Conservation (phyloP, 345 rosid species). For the Acer negundo region DNA sequence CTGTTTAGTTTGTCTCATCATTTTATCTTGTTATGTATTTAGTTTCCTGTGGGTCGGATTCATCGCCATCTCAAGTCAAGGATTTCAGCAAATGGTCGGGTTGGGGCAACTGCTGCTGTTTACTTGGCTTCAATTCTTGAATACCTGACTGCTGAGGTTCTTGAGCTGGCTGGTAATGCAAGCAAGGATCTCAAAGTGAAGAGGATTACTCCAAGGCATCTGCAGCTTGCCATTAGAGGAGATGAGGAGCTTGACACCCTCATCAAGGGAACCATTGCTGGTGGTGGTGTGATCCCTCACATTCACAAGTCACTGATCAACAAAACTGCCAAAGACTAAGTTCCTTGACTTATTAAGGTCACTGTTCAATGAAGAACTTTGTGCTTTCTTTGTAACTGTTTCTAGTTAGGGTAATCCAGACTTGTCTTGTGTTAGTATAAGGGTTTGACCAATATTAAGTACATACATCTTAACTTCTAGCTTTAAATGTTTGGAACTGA, state of each 20-base stretch:
- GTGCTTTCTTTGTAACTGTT: slow-evolving; percentile 15
- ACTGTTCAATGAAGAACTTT: not conserved
- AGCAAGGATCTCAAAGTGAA: slow-evolving; percentile 79
- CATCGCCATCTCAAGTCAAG: slow-evolving; percentile 70
- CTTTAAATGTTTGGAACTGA: slow-evolving; percentile 13
- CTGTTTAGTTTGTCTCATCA: not conserved
- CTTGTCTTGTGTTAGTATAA: slow-evolving; percentile 5
- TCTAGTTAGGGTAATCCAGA: slow-evolving; percentile 19
- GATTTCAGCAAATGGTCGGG: slow-evolving; percentile 61
- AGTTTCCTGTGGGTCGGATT: slow-evolving; percentile 82
- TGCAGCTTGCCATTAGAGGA: slow-evolving; percentile 56
- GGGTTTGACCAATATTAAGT: slow-evolving; percentile 16
- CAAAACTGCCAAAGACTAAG: slow-evolving; percentile 71
- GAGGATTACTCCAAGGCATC: slow-evolving; percentile 64
- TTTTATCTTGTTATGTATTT: not conserved
- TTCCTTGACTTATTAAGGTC: not conserved
- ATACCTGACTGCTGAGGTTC: slow-evolving; percentile 78
- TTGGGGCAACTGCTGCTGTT: slow-evolving; percentile 83
- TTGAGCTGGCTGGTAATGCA: slow-evolving; percentile 73
- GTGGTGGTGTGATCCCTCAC: slow-evolving; percentile 91
- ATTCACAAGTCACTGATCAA: slow-evolving; percentile 92
- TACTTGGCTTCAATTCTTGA: slow-evolving; percentile 71
- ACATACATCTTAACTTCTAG: slow-evolving; percentile 31
- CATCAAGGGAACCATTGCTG: slow-evolving; percentile 70
- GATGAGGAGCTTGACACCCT: slow-evolving; percentile 65